Evolutionary conservation across 306 rosid species (phyloP).

Genomic region (Alnus rubra): DNA sequence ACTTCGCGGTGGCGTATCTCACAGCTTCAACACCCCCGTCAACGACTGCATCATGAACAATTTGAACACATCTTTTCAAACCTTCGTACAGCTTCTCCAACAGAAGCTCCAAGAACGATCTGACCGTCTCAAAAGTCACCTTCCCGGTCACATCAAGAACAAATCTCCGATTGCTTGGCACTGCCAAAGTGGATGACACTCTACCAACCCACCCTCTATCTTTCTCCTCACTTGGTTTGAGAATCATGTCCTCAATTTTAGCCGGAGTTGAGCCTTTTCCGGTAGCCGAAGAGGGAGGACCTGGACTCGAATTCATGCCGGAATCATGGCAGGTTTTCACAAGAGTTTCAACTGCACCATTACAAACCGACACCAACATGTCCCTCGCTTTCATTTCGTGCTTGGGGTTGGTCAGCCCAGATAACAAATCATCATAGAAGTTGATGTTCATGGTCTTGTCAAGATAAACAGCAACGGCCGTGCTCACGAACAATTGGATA

Average conservation of each 20-base stretch:
- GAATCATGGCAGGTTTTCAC: constrained; percentile 50
- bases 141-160: constrained; percentile 68
- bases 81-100: constrained; percentile 52
- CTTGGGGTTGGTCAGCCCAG: constrained; percentile 74
- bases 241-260: constrained; percentile 17
- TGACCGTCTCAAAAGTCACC: constrained; percentile 68
- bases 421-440: constrained; percentile 65
- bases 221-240: constrained; percentile 22
- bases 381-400: constrained; percentile 64
- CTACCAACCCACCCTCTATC: constrained; percentile 47
- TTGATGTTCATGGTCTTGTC: constrained; percentile 85
- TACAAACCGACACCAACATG: constrained; percentile 59
- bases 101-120: constrained; percentile 62
- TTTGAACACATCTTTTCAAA: constrained; percentile 34
- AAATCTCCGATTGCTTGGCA: constrained; percentile 62
- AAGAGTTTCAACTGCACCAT: constrained; percentile 69
- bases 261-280: constrained; percentile 19
- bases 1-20: constrained; percentile 56
- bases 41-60: constrained; percentile 48
- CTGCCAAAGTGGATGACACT: constrained; percentile 57
- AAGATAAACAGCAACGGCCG: constrained; percentile 74
- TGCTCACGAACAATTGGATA: constrained; percentile 71
- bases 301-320: constrained; percentile 9
- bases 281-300: constrained; percentile 15
- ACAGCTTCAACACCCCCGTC: constrained; percentile 50